Evolutionary conservation across 83 land plant species (phyloP), one percentile per base, ranked within the genome.

Genomic region (Isoetes engelmannii): DNA sequence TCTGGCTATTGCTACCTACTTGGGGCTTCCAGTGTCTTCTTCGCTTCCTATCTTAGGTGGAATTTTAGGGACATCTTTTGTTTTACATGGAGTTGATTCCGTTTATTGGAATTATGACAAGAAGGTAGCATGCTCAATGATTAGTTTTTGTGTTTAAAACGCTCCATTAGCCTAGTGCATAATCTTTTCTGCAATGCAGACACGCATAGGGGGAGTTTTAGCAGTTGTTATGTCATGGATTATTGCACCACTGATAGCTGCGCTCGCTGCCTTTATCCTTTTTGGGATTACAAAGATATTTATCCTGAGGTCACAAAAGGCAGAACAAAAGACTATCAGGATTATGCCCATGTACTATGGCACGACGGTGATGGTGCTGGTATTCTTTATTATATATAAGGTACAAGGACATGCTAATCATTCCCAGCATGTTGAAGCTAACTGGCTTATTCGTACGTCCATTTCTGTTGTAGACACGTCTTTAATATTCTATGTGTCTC

Each of bases 1-100:
- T 67, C 68, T 76, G 5, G 75, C 69, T 9, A 4, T 76, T 51
- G 68, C 60, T 53, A 76, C 75, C 13, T 63, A 42, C 45, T 45
- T 72, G 68, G 74, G 63, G 74, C 8, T 76, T 15, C 79, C 79
- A 15, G 79, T 76, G 17, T 72, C 79, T 41, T 76, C 79, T 5
- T 46, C 42, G 15, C 67, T 71, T 17, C 17, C 75, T 44, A 70
- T 76, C 4, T 7, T 44, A 19, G 79, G 75, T 37, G 79, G 63
- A 5, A 64, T 76, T 17, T 63, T 76, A 7, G 79, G 79, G 4
- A 47, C 71, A 41, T 61, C 60, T 46, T 28, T 76, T 21, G 64
- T 69, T 57, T 43, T 69, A 4, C 19, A 53, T 10, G 79, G 79
- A 12, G 47, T 67, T 10, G 28, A 70, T 10, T 69, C 79, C 7